Percentiles rank a stretch among this genome's conserved stretches.
Conservation (phyloP, 345 rosid species). For the Gossypium turneri region DNA sequence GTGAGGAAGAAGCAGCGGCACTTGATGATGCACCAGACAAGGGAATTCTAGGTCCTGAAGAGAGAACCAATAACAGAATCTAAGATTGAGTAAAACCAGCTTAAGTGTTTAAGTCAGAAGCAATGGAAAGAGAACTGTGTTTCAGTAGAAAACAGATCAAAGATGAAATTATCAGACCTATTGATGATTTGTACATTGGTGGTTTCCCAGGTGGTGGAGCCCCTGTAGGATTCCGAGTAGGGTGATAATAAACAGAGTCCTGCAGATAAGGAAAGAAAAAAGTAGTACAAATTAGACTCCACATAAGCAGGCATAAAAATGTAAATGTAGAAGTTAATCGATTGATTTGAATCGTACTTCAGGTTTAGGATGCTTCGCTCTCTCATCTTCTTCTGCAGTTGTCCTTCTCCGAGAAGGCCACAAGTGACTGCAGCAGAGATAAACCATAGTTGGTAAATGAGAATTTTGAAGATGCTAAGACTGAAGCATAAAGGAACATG, state of each 20-base stretch:
- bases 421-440: slow-evolving; percentile 68
- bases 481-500: neutral
- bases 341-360: slow-evolving; percentile 45
- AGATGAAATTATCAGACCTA: slow-evolving; percentile 41
- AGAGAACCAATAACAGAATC: slow-evolving; percentile 11
- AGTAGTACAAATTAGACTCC: slow-evolving; percentile 11
- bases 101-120: neutral
- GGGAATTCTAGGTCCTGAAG: slow-evolving; percentile 78
- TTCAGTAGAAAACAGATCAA: neutral
- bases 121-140: neutral
- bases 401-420: slow-evolving; percentile 74
- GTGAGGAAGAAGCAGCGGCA: slow-evolving; percentile 53
- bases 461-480: slow-evolving; percentile 14
- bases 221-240: slow-evolving; percentile 89
- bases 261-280: slow-evolving; percentile 29
- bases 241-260: slow-evolving; percentile 98
- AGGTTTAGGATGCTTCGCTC: slow-evolving; percentile 71
- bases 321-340: slow-evolving; percentile 15
- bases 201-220: slow-evolving; percentile 99
- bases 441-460: slow-evolving; percentile 27
- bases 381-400: slow-evolving; percentile 79
- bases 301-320: slow-evolving; percentile 11
- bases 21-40: slow-evolving; percentile 62
- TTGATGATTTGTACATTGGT: slow-evolving; percentile 84
- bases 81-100: slow-evolving; percentile 5